These are phyloP conservation scores for Serendipita sp. DNA, from an alignment of 768 basidiomycete species.

Conservation along the genomic window DNA sequence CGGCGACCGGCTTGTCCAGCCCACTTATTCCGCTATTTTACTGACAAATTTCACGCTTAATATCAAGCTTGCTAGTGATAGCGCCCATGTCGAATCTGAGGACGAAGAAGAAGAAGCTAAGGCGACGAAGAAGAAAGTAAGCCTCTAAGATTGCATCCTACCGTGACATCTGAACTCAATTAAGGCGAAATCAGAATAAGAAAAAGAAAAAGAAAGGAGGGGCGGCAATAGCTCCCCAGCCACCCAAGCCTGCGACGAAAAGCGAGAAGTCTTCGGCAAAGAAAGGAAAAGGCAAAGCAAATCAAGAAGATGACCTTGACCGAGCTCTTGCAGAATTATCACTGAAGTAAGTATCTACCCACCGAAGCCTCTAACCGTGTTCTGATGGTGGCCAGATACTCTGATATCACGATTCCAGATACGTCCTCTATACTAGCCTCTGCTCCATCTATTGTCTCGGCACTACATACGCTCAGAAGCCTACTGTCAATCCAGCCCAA, in stretches of 20 bases:
- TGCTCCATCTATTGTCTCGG: constrained; percentile 12
- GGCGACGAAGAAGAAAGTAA: constrained; percentile 12
- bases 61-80: neutral
- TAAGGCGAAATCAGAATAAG: constrained; percentile 18
- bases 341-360: constrained; percentile 34
- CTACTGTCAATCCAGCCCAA: constrained; percentile 67
- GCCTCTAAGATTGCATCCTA: neutral
- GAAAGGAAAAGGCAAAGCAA: constrained; percentile 49
- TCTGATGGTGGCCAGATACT: constrained; percentile 6
- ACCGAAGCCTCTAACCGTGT: neutral
- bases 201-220: constrained; percentile 17
- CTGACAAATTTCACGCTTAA: neutral
- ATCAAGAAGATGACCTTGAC: constrained; percentile 65
- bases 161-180: constrained; percentile 5
- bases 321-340: constrained; percentile 73
- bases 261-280: constrained; percentile 19
- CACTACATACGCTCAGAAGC: constrained; percentile 17
- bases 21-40: too few species aligned
- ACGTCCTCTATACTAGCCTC: constrained; percentile 15
- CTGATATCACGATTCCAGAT: constrained; percentile 24
- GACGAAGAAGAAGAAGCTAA: constrained; percentile 7
- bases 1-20: too few species aligned
- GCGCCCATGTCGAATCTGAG: constrained; percentile 2
- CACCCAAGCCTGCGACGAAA: neutral
- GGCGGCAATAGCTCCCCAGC: neutral